Evolutionary conservation across 176 grass and related monocot species (phyloP).

Genomic region (Carex myosuroides): DNA sequence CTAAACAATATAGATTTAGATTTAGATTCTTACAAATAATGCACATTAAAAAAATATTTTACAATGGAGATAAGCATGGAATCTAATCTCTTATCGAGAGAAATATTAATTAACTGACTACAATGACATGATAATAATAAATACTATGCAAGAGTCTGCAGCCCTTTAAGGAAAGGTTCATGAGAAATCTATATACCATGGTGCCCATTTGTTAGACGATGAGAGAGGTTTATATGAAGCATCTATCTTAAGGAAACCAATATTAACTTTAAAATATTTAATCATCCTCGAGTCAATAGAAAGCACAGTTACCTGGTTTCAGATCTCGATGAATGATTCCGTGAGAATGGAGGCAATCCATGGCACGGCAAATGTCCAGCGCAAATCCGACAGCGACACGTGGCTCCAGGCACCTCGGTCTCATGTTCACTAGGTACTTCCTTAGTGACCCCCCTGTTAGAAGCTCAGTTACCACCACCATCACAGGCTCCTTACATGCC

Average conservation of each 20-base stretch:
- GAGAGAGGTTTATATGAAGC: background rate
- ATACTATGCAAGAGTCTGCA: background rate
- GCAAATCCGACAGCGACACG: constrained; percentile 71
- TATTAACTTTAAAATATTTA: background rate
- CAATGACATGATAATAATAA: background rate
- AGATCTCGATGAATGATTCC: constrained; percentile 99
- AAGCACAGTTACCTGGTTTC: constrained; percentile 62
- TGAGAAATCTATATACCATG: background rate
- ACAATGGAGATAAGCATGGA: background rate
- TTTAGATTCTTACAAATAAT: background rate
- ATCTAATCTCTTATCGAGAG: background rate
- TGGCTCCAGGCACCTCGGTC: constrained; percentile 73
- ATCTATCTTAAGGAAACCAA: background rate
- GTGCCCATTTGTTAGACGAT: background rate
- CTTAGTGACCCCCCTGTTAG: constrained; percentile 77
- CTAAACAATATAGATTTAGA: background rate
- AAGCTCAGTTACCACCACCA: constrained; percentile 96
- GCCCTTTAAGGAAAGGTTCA: background rate
- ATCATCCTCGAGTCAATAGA: background rate
- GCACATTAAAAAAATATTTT: background rate
- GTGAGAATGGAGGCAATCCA: constrained; percentile 96
- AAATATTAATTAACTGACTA: background rate
- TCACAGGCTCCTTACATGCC: constrained; percentile 76
- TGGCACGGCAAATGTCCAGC: constrained; percentile 75
- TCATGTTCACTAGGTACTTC: constrained; percentile 71